Evolutionary conservation across 192 early-diverging fungal species (phyloP), one percentile per base, ranked within the genome.

Genomic region (Mortierella hygrophila): DNA sequence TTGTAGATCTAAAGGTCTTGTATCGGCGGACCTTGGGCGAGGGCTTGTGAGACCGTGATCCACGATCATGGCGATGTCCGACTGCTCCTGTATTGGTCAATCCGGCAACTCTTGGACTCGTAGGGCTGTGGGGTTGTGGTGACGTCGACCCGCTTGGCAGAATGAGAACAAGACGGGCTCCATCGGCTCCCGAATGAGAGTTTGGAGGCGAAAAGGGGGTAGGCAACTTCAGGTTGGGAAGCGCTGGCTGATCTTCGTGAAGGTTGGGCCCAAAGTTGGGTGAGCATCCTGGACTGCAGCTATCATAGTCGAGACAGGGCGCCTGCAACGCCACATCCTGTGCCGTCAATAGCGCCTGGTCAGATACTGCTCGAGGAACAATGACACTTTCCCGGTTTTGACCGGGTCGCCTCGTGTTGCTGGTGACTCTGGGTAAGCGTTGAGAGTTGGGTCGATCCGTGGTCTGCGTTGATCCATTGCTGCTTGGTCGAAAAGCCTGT

Each of bases 41-140:
- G 7, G 73, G 52, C 26, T 23, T 55, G 41, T 70, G 68, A 37
- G 65, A 47, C 23, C 70, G 69, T 15, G 71, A 21, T 21, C 40
- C 40, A 8, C 77, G 74, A 4, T 79, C 73, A 6, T 76, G 83
- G 26, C 55, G 77, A 52, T 76, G 78, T 42, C 83, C 78, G 74
- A 80, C 65, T 10, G 83, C 78, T 72, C 83, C 83, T 26, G 83
- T 85, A 57, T 85, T 85, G 41, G 83, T 71, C n/a, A 85, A 49
- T 42, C 83, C 83, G n/a, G 78, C 18, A 6, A 32, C 35, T 15
- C 41, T 54, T 21, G 60, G 77, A 6, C 38, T 73, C 8, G 70
- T 20, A 4, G 75, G 55, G 73, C 41, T 68, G 13, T 77, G 75
- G 23, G 9, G 21, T 10, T 35, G 38, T 2, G 68, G 49, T 21